Conservation (phyloP, 192 early-diverging fungal species). For the Linderina pennispora region DNA sequence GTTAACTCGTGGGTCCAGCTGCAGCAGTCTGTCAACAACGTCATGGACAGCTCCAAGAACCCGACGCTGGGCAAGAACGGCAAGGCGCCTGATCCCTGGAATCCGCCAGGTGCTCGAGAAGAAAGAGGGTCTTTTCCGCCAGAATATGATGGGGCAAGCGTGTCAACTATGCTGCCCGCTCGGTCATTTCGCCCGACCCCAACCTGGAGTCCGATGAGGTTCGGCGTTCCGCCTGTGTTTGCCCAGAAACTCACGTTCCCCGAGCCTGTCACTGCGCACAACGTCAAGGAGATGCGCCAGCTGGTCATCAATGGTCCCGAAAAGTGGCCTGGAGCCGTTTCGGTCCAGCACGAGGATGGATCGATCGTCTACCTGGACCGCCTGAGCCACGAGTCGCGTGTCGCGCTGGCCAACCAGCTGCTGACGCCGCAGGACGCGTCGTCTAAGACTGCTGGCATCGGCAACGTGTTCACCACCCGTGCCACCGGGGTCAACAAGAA, state of each 20-base stretch:
- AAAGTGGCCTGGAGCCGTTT: slow-evolving; percentile 94
- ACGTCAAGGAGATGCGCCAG: slow-evolving; percentile 82
- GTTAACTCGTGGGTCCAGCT: slow-evolving; percentile 67
- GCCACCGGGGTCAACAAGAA: slow-evolving; percentile 86
- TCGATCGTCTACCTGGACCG: slow-evolving; percentile 70
- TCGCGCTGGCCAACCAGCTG: slow-evolving; percentile 93
- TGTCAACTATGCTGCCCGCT: slow-evolving; percentile 97
- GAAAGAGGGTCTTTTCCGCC: slow-evolving; percentile 98
- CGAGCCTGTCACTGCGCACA: slow-evolving; percentile 94
- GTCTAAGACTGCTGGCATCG: slow-evolving; percentile 38
- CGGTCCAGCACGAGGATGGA: slow-evolving; percentile 96
- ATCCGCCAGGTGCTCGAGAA: slow-evolving; percentile 96
- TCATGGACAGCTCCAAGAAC: slow-evolving; percentile 90
- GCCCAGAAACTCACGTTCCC: slow-evolving; percentile 94
- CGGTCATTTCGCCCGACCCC: slow-evolving; percentile 96
- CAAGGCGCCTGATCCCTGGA: slow-evolving; percentile 71
- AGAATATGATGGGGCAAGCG: slow-evolving; percentile 99
- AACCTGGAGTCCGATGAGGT: slow-evolving; percentile 98
- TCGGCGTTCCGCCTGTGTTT: slow-evolving; percentile 94
- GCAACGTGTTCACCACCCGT: slow-evolving; percentile 51
- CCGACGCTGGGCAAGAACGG: slow-evolving; percentile 56
- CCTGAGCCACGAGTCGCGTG: slow-evolving; percentile 80
- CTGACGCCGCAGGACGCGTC: slow-evolving; percentile 63
- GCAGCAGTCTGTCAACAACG: slow-evolving; percentile 85
- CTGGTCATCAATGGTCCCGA: slow-evolving; percentile 94